phyloP scores from a whole-genome alignment of 371 early-diverging fungal species.

The Syncephalis plumigaleata region DNA sequence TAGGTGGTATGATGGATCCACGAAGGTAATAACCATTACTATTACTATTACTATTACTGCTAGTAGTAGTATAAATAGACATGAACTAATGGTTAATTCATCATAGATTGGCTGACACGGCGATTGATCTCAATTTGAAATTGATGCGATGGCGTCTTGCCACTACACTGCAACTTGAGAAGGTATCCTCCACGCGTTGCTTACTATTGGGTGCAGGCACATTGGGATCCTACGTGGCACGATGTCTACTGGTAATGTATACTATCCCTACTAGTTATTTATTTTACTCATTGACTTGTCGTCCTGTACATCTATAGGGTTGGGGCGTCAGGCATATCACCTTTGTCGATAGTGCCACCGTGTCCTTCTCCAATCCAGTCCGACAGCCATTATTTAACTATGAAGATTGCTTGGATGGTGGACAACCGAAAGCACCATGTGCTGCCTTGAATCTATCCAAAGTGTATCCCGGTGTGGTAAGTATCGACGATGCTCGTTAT shows the following conservation, averaged over 20 bases:
- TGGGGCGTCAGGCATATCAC: conserved; percentile 91
- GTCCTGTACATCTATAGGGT: conserved; percentile 26
- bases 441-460: conserved; percentile 57
- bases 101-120: conserved; percentile 41
- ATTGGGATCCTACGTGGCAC: conserved; percentile 83
- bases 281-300: no score
- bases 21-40: conserved; percentile 14
- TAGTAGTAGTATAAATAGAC: no score
- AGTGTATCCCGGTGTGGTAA: conserved; percentile 68
- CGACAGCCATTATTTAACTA: conserved; percentile 88
- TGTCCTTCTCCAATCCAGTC: conserved; percentile 90
- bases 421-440: conserved; percentile 64
- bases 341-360: conserved; percentile 81
- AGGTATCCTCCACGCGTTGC: conserved; percentile 50
- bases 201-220: conserved; percentile 92
- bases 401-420: conserved; percentile 67
- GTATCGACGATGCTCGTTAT: no score
- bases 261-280: background rate
- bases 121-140: conserved; percentile 84
- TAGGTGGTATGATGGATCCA: conserved; percentile 77
- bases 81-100: background rate
- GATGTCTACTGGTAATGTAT: conserved; percentile 38
- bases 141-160: conserved; percentile 91
- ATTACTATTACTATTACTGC: no score
- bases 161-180: conserved; percentile 69